These are phyloP conservation scores for Chaetomium sp. DNA, from an alignment of 2,329 filamentous ascomycete genomes.

Conservation along the genomic window DNA sequence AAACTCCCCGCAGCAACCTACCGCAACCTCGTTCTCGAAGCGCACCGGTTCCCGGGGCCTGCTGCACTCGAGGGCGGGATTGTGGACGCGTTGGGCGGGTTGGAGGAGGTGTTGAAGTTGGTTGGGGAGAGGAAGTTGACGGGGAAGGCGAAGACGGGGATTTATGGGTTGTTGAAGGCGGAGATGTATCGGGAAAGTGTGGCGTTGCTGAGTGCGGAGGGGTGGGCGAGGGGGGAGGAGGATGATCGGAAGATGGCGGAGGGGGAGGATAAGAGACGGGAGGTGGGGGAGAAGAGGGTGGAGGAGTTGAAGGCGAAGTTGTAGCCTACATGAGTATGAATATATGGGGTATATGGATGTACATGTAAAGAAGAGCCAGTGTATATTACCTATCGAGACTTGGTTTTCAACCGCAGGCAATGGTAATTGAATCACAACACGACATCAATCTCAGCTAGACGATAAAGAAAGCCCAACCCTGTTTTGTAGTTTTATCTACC, in stretches of 20 bases:
- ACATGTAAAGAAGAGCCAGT: too few species aligned
- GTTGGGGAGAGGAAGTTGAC: constrained; percentile 53
- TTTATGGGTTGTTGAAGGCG: constrained; percentile 65
- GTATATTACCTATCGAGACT: too few species aligned
- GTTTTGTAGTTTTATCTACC: constrained; percentile 26
- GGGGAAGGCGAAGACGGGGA: constrained; percentile 55
- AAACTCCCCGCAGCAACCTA: constrained; percentile 56
- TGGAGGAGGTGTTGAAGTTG: constrained; percentile 57
- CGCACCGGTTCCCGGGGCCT: constrained; percentile 56
- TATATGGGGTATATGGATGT: too few species aligned
- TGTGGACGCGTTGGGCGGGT: constrained; percentile 59
- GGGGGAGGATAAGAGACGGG: constrained; percentile 37
- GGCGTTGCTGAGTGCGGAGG: constrained; percentile 47
- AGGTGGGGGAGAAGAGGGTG: constrained; percentile 40
- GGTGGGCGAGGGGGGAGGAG: constrained; percentile 44
- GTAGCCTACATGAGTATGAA: constrained; percentile 20
- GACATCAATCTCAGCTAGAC: background rate
- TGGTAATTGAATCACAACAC: too few species aligned
- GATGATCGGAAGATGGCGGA: constrained; percentile 38
- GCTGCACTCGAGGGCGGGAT: constrained; percentile 61
- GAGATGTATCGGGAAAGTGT: constrained; percentile 69
- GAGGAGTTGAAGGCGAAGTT: constrained; percentile 37
- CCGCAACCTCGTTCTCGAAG: constrained; percentile 65
- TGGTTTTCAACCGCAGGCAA: too few species aligned
- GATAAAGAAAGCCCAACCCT: background rate